These are phyloP conservation scores for Boletellus sp. DNA, from an alignment of 768 basidiomycete species.

Conservation along the genomic window DNA sequence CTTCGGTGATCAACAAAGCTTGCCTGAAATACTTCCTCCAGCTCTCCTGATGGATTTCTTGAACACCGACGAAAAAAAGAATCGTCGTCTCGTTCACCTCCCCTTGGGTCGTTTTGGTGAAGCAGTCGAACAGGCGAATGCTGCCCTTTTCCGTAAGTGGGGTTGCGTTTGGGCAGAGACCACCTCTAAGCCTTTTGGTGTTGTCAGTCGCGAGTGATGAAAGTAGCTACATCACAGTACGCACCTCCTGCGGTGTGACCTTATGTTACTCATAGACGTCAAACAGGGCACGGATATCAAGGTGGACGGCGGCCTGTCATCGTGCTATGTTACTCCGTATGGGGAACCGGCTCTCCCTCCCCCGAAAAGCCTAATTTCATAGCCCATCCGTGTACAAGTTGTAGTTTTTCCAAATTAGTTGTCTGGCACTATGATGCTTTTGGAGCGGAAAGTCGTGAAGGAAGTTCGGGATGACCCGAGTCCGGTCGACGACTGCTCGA, in stretches of 20 bases:
- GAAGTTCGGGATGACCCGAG: too few species aligned
- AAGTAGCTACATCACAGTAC: conserved; percentile 91
- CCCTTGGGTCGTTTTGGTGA: conserved; percentile 98
- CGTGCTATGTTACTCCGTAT: conserved; percentile 87
- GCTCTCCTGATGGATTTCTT: conserved; percentile 98
- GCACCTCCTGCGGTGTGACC: conserved; percentile 17
- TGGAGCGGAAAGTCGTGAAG: too few species aligned
- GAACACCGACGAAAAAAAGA: conserved; percentile 91
- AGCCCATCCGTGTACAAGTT: too few species aligned
- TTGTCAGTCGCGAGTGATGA: conserved; percentile 84
- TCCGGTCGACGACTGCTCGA: too few species aligned
- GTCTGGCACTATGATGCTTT: too few species aligned
- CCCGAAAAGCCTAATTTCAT: conserved; percentile 67
- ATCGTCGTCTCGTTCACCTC: conserved; percentile 84
- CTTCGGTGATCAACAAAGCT: not conserved
- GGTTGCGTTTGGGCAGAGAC: conserved; percentile 1
- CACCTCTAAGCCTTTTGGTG: conserved; percentile 4
- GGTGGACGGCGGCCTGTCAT: conserved; percentile 91
- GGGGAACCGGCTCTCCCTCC: conserved; percentile 73
- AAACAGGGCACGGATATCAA: conserved; percentile 83
- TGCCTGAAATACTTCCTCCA: conserved; percentile 27
- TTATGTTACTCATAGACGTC: conserved; percentile 6
- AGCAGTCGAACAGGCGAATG: conserved; percentile 91
- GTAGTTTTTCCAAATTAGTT: not conserved
- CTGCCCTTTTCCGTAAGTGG: conserved; percentile 86